Evolutionary conservation across 2,329 filamentous ascomycete species (phyloP), one percentile per base, ranked within the genome.

Genomic region (Xylariaceae sp.): DNA sequence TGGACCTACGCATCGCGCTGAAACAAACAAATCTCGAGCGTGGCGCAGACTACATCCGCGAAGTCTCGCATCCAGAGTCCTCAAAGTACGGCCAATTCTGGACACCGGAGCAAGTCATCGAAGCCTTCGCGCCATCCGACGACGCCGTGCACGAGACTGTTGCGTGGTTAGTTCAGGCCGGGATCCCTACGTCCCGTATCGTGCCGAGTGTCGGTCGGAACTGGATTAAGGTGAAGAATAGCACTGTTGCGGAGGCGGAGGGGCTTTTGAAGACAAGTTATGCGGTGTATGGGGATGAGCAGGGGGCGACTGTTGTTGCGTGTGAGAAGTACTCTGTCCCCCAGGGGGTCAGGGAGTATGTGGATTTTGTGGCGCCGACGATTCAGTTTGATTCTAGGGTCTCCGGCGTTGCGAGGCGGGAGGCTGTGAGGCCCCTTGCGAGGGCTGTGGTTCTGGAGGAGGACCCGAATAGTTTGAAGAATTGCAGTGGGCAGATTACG

Each of bases 291-390:
- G 30, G 47, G n/a, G 37, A 58, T 44, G 53, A 55, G n/a, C 41
- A 55, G 17, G 56, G 56, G 1, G 44, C 55, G 3, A 7, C 6
- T 1, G n/a, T 55, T 5, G 34, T 61, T 4, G 59, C 59, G 39
- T 58, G 56, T 23, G 56, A 61, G 41, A 23, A 30, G 2, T 61
- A 61, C 17, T 30, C 55, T 9, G 4, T 61, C 15, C 59, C 59
- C 17, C 17, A 17, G 17, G 45, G 18, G 34, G 37, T 61, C 7
- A 56, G 15, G 23, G 34, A 52, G 44, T 52, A 58, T 13, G 50
- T 61, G 11, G 59, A 61, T 50, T 61, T 61, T 17, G 55, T 61
- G 18, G 41, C 59, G 3, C 59, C 59, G 8, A 58, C 56, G 17
- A 56, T 59, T 10, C 59, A 61, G 13, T 61, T 61, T 37, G 59